These are phyloP conservation scores for Stemphylium beticola DNA, from an alignment of 2,329 filamentous ascomycete genomes.

Conservation along the genomic window DNA sequence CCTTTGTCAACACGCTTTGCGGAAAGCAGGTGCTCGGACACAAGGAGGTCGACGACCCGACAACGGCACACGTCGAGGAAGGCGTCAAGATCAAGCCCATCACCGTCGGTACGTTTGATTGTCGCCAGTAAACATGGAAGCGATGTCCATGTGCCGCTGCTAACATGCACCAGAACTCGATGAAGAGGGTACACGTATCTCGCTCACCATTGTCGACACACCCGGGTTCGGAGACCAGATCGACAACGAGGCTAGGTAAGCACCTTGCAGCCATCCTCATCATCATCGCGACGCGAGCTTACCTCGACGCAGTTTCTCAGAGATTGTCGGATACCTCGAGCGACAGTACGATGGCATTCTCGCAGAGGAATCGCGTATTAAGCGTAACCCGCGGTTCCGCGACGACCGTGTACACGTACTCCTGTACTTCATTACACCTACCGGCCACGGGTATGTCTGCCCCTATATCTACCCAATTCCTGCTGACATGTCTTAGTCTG, in stretches of 20 bases:
- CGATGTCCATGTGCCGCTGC: not conserved
- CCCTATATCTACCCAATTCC: not conserved
- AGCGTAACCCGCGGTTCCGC: slow-evolving; percentile 99
- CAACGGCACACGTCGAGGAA: slow-evolving; percentile 89
- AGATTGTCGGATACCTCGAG: slow-evolving; percentile 98
- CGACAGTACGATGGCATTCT: slow-evolving; percentile 99
- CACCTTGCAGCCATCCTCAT: not conserved
- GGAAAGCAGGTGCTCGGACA: slow-evolving; percentile 88
- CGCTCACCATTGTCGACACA: slow-evolving; percentile 96
- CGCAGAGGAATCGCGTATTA: slow-evolving; percentile 98
- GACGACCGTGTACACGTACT: slow-evolving; percentile 98
- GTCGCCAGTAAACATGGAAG: not conserved
- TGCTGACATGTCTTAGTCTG: slow-evolving; percentile 64
- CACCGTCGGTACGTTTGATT: slow-evolving; percentile 77
- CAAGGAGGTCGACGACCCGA: slow-evolving; percentile 92
- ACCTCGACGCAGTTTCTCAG: slow-evolving; percentile 74
- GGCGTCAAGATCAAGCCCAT: slow-evolving; percentile 98
- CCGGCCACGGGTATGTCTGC: slow-evolving; percentile 79
- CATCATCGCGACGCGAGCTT: slow-evolving; percentile 15
- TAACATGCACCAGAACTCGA: slow-evolving; percentile 70
- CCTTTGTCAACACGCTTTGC: slow-evolving; percentile 99
- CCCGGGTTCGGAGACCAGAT: slow-evolving; percentile 98
- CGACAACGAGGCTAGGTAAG: slow-evolving; percentile 95
- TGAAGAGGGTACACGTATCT: slow-evolving; percentile 97
- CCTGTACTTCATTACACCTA: slow-evolving; percentile 99